Conservation (phyloP, 352 stramenopile genomes). For the Phytophthora pistaciae region DNA sequence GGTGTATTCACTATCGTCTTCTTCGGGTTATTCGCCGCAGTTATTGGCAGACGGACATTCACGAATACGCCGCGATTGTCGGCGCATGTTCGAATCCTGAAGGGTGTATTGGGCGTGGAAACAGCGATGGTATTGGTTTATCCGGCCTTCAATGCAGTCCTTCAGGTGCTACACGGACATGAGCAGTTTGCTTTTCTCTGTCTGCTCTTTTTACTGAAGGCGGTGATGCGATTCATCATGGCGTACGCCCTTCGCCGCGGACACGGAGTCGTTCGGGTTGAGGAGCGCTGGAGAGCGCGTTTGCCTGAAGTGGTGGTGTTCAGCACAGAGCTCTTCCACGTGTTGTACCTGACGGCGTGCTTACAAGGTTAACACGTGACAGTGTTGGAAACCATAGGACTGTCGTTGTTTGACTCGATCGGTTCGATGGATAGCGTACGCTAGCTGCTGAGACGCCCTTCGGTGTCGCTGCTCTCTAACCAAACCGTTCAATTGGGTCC, state of each 20-base stretch:
- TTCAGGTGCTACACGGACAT: background rate
- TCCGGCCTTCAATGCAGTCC: constrained; percentile 23
- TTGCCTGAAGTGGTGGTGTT: constrained; percentile 31
- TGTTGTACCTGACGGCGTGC: constrained; percentile 29
- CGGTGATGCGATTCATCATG: constrained; percentile 15
- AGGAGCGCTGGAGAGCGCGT: constrained; percentile 16
- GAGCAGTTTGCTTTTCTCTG: constrained; percentile 21
- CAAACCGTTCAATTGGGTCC: background rate
- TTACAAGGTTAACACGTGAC: constrained; percentile 14
- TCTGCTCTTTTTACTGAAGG: constrained; percentile 16
- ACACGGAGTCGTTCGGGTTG: background rate
- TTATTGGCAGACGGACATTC: constrained; percentile 6
- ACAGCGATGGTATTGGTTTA: constrained; percentile 15
- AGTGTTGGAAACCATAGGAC: constrained; percentile 8
- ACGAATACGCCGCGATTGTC: constrained; percentile 1
- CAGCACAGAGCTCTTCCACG: constrained; percentile 31
- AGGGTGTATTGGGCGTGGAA: constrained; percentile 3
- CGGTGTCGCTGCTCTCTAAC: background rate
- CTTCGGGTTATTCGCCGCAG: constrained; percentile 9
- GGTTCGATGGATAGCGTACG: constrained; percentile 5
- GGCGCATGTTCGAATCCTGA: constrained; percentile 7
- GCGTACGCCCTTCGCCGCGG: constrained; percentile 10
- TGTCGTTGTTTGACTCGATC: constrained; percentile 12
- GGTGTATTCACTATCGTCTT: constrained; percentile 20
- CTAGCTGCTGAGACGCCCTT: background rate